Evolutionary conservation across 1,284 basidiomycete species (phyloP).

Genomic region (Papiliotrema terrestris): DNA sequence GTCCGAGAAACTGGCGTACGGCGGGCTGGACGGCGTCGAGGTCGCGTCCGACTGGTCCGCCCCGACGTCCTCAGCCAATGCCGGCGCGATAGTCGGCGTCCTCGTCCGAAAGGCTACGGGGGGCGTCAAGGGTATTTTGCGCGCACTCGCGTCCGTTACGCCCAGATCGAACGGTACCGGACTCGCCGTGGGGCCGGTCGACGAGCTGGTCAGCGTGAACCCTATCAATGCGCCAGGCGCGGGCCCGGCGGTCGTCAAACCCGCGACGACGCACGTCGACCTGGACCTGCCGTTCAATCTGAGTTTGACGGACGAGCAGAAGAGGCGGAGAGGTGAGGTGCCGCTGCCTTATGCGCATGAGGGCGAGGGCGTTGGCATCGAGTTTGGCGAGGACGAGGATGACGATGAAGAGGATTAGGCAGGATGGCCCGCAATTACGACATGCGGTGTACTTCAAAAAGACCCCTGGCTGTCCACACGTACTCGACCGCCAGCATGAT

Average conservation of each 20-base stretch:
- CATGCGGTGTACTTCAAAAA: too few relatives aligned
- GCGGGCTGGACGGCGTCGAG: conserved; percentile 17
- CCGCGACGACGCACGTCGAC: conserved; percentile 55
- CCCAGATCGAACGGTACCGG: background rate
- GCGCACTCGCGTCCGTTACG: conserved; percentile 28
- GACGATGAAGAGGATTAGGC: conserved; percentile 39
- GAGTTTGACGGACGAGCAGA: conserved; percentile 75
- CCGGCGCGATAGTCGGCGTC: conserved; percentile 28
- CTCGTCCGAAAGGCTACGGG: conserved; percentile 43
- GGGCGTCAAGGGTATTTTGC: conserved; percentile 44
- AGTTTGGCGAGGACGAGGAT: conserved; percentile 36
- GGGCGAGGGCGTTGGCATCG: conserved; percentile 53
- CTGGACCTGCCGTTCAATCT: conserved; percentile 71
- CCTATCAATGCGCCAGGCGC: background rate
- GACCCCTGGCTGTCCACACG: too few relatives aligned
- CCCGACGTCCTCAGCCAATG: background rate
- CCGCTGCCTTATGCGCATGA: conserved; percentile 82
- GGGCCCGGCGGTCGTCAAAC: background rate
- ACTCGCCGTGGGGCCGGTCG: conserved; percentile 1
- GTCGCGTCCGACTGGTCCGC: conserved; percentile 11
- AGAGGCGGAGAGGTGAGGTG: conserved; percentile 69
- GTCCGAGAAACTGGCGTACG: conserved; percentile 23
- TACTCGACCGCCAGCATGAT: too few relatives aligned
- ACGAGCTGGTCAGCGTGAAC: conserved; percentile 7
- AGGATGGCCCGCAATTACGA: too few relatives aligned